Evolutionary conservation across 495 filamentous ascomycete genomes (phyloP), one percentile per base, ranked within the genome.

Genomic region (Cercophora sp.): DNA sequence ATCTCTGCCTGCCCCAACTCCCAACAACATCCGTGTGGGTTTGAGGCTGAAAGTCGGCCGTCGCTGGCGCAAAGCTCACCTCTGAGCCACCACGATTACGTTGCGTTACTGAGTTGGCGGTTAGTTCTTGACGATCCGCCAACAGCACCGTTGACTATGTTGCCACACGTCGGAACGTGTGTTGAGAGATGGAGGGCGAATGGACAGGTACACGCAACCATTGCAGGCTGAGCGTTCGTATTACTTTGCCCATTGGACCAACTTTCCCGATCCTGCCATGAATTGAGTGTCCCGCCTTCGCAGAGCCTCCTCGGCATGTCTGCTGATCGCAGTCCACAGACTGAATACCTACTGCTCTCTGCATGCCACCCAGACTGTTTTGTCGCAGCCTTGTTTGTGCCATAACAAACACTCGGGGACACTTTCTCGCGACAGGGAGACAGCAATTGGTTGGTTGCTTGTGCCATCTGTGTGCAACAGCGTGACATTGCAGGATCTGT

Each of bases 401-500:
- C 5, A 39, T 20, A 18, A 5, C 32, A 8, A 22, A n/a, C n/a
- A n/a, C n/a, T n/a, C n/a, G n/a, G n/a, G n/a, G n/a, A n/a, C n/a
- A n/a, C n/a, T n/a, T n/a, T n/a, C n/a, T n/a, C n/a, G n/a, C n/a
- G n/a, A n/a, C n/a, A n/a, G n/a, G n/a, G n/a, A n/a, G n/a, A n/a
- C 36, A 16, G 16, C 43, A 47, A 49, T 49, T 35, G 31, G 32
- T 15, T 1, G 15, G 16, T 27, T 27, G 43, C 13, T 4, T n/a
- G 24, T 31, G 15, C 27, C 15, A 35, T 34, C 27, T 34, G 2
- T 24, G 20, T 27, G 8, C 20, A 40, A 37, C 32, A 8, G 24
- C 31, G 48, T 18, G 48, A 31, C 48, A 22, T 40, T 51, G 48
- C 36, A 51, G 40, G 48, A 51, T 51, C 48, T 50, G 34, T 51